Evolutionary conservation across 352 stramenopile genomes (phyloP), one percentile per base, ranked within the genome.

Genomic region (Phytophthora europaea): DNA sequence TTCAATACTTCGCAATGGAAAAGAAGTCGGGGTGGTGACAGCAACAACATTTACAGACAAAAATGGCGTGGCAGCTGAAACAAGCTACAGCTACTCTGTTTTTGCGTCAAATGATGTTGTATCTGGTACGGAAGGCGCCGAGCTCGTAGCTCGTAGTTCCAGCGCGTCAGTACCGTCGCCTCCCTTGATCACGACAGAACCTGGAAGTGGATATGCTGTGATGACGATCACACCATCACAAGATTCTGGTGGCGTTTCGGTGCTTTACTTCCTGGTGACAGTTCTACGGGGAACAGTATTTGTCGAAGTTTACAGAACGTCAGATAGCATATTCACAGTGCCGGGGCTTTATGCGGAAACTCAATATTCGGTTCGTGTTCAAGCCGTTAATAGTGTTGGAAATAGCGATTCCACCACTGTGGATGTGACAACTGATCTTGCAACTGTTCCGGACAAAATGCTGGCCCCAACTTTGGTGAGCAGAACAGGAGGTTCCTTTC

Each of bases 61-160:
- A n/a, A 43, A 60, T 18, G 50, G 43, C 8, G 50, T 92, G 0
- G 2, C 2, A 2, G 79, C 84, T 12, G 64, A 73, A 15, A 71
- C 57, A 3, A 33, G 52, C 3, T 92, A 92, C 50, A 75, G 31
- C 10, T 92, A 91, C 72, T 62, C 67, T 4, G 66, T 91, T 1
- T 69, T 78, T 16, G 68, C 80, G 2, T 70, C 61, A 1, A 89
- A 78, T 61, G 70, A 76, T 13, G 55, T 79, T 48, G 33, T 62
- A 20, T 28, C 31, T 4, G 53, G 80, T 16, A 52, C 33, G 10
- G 2, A 9, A 2, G 13, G 48, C 6, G 48, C 72, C 6, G 53
- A 22, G 6, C 61, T 88, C 13, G 28, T 65, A 3, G 66, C 65
- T 33, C 40, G 38, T 23, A 90, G 78, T 38, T 31, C 28, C 0